Percentiles rank a stretch among this genome's conserved stretches.
Conservation (phyloP, 1,284 basidiomycete species). For the Golubevia pallescens region DNA sequence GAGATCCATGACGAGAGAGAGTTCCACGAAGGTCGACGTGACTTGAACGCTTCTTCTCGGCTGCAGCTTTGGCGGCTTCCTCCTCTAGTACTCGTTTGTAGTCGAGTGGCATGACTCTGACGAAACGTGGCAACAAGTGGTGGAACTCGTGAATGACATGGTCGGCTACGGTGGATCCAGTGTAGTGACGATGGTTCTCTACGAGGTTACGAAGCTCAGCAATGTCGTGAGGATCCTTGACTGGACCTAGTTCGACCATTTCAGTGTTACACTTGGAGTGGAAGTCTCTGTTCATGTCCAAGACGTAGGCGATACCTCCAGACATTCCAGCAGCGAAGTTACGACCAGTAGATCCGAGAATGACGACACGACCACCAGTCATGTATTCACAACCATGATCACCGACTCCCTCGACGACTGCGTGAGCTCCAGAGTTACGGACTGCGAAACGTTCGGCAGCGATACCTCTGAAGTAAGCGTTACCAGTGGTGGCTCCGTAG, state of each 20-base stretch:
- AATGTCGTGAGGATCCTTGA: constrained; percentile 54
- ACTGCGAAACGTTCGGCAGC: constrained; percentile 59
- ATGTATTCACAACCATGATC: constrained; percentile 53
- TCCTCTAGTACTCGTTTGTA: constrained; percentile 62
- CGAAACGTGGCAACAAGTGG: constrained; percentile 55
- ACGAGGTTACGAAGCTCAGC: constrained; percentile 59
- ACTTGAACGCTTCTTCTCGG: constrained; percentile 52
- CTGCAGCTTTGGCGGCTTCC: constrained; percentile 57
- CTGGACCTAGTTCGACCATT: constrained; percentile 55
- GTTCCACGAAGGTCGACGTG: constrained; percentile 54
- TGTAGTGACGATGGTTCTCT: constrained; percentile 62
- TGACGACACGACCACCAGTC: constrained; percentile 48
- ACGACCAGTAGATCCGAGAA: constrained; percentile 42
- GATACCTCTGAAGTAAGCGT: constrained; percentile 54
- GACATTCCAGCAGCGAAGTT: constrained; percentile 54
- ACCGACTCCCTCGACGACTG: constrained; percentile 55
- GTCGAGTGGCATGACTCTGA: constrained; percentile 56
- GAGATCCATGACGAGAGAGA: constrained; percentile 50
- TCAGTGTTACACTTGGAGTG: constrained; percentile 51
- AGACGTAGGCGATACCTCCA: constrained; percentile 55
- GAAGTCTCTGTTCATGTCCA: constrained; percentile 59
- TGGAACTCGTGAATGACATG: constrained; percentile 57
- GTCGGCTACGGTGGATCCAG: constrained; percentile 50
- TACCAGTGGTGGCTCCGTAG: constrained; percentile 39
- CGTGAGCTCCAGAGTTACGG: constrained; percentile 58